These are phyloP conservation scores for Triticum turgidum DNA, from an alignment of 176 grass and related monocot genomes.

Conservation along the genomic window DNA sequence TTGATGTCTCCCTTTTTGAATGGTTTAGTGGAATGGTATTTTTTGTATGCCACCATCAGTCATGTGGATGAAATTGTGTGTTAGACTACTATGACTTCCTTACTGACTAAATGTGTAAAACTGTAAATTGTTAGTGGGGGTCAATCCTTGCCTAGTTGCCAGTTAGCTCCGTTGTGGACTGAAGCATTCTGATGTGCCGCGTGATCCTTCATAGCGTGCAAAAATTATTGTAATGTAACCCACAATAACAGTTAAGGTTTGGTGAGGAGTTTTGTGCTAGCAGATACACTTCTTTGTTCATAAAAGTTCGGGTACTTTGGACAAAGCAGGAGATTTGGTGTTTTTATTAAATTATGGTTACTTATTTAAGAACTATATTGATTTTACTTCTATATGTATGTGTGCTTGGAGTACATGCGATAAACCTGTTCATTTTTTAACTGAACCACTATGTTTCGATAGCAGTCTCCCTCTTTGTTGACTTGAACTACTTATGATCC, in stretches of 20 bases:
- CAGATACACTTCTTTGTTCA: background rate
- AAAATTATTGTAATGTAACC: background rate
- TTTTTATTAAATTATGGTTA: background rate
- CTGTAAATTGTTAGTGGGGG: background rate
- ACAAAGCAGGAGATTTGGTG: background rate
- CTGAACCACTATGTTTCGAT: background rate
- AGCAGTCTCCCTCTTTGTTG: background rate
- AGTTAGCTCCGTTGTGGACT: background rate
- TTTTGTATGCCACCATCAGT: background rate
- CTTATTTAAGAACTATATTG: background rate
- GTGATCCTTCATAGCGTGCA: background rate
- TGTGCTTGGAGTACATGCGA: background rate
- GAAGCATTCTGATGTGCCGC: background rate
- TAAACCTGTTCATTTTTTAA: background rate
- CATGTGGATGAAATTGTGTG: background rate
- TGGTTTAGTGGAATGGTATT: background rate
- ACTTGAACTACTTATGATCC: background rate
- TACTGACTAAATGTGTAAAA: background rate
- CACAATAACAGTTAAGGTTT: background rate
- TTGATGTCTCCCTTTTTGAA: background rate
- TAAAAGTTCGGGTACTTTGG: background rate
- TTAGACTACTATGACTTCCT: background rate
- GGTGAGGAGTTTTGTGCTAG: background rate
- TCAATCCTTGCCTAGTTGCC: background rate
- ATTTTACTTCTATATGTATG: background rate